phyloP scores from a whole-genome alignment of 495 filamentous ascomycete genomes.

The Sporormia fimetaria region DNA sequence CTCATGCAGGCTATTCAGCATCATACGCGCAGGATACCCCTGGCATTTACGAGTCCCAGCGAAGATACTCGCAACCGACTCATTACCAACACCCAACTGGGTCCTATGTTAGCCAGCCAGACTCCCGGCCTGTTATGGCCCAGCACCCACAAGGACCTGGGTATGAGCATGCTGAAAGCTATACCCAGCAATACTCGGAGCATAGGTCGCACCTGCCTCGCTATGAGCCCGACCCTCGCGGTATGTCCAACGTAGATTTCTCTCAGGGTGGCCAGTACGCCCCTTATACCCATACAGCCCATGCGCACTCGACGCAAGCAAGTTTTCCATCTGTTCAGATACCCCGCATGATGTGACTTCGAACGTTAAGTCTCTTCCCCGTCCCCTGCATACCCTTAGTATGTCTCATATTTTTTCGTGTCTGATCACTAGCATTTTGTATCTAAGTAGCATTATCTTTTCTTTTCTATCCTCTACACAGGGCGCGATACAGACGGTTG shows the following conservation, averaged over 20 bases:
- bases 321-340: constrained; percentile 18
- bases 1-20: constrained; percentile 3
- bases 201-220: constrained; percentile 9
- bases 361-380: constrained; percentile 24
- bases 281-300: constrained; percentile 1
- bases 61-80: constrained; percentile 7
- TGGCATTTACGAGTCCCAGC: constrained; percentile 6
- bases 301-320: constrained; percentile 2
- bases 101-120: constrained; percentile 17
- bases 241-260: constrained; percentile 3
- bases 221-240: constrained; percentile 11
- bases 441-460: too few relatives aligned
- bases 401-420: constrained; percentile 27
- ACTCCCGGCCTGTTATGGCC: constrained; percentile 11
- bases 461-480: too few relatives aligned
- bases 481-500: too few relatives aligned
- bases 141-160: constrained; percentile 3
- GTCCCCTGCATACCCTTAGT: constrained; percentile 24
- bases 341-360: constrained; percentile 21
- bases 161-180: constrained; percentile 18
- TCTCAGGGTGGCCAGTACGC: constrained; percentile 11
- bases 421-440: too few relatives aligned
- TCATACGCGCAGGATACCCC: constrained; percentile 6
- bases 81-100: constrained; percentile 16
- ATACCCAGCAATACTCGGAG: constrained; percentile 9